Conservation (phyloP, 495 filamentous ascomycete genomes). For the Neurospora sp. region DNA sequence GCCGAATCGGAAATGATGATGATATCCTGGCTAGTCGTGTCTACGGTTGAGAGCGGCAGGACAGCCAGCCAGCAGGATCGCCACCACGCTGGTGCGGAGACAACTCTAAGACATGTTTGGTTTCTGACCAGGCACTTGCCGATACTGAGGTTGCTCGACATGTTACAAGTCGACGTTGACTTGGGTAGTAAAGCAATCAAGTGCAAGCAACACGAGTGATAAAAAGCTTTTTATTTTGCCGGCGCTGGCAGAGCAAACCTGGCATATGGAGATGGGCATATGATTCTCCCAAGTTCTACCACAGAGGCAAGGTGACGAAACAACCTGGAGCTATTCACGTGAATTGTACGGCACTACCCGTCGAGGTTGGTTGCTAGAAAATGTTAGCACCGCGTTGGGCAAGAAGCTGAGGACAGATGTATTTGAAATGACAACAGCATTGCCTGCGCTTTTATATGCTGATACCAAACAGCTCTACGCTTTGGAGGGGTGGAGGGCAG, state of each 20-base stretch:
- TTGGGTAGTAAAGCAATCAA: neutral
- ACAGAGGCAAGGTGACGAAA: neutral
- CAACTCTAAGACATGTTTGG: constrained; percentile 7
- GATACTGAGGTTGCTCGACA: neutral
- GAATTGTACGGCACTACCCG: neutral
- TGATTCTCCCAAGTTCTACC: neutral
- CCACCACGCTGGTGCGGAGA: constrained; percentile 9
- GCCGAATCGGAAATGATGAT: too few species aligned
- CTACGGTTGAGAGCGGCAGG: too few species aligned
- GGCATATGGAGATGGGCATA: neutral
- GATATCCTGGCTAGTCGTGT: too few species aligned
- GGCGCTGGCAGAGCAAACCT: neutral
- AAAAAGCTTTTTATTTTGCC: neutral
- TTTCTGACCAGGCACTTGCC: neutral
- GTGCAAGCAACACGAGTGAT: neutral
- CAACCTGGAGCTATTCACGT: neutral
- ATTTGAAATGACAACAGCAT: neutral
- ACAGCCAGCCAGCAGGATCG: constrained; percentile 3
- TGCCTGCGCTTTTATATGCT: neutral
- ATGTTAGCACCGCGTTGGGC: neutral
- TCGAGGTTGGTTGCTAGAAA: neutral
- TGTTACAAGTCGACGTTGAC: neutral
- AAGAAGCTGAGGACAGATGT: neutral
- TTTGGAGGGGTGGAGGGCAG: too few species aligned
- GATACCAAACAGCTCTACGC: neutral